Evolutionary conservation across 805 yeast genomes (phyloP).

Genomic region (Scheffersomyces lignosus): DNA sequence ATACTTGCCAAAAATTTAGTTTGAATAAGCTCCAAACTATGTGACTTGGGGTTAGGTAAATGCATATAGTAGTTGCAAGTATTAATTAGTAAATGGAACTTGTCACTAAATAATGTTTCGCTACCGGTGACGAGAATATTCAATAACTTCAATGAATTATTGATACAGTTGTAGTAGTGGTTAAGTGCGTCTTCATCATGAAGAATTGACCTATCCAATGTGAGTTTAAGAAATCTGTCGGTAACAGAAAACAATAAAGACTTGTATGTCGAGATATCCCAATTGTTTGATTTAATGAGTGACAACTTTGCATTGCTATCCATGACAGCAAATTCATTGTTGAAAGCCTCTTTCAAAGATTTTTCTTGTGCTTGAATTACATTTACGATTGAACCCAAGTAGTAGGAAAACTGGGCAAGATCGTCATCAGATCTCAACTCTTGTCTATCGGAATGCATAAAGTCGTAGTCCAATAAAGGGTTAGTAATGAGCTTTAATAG

Average conservation of each 20-base stretch:
- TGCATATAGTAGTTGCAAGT: slow-evolving; percentile 25
- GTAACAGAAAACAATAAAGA: slow-evolving; percentile 50
- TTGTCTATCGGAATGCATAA: slow-evolving; percentile 27
- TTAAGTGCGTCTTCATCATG: slow-evolving; percentile 15
- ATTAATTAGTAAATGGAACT: slow-evolving; percentile 43
- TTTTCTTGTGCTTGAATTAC: slow-evolving; percentile 50
- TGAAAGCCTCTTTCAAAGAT: slow-evolving; percentile 47
- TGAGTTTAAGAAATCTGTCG: slow-evolving; percentile 44
- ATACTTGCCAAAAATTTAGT: slow-evolving; percentile 27
- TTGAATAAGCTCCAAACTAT: slow-evolving; percentile 29
- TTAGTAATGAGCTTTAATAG: slow-evolving; percentile 59
- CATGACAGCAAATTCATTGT: slow-evolving; percentile 58
- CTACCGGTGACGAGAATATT: slow-evolving; percentile 52
- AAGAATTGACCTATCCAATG: slow-evolving; percentile 16
- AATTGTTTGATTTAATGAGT: slow-evolving; percentile 40
- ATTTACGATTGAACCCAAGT: slow-evolving; percentile 51
- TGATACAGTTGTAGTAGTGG: slow-evolving; percentile 28
- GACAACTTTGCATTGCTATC: slow-evolving; percentile 45
- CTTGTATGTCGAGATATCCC: slow-evolving; percentile 63
- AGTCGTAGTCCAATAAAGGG: slow-evolving; percentile 47
- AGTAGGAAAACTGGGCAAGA: slow-evolving; percentile 60
- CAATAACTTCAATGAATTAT: slow-evolving; percentile 44
- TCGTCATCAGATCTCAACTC: slow-evolving; percentile 53
- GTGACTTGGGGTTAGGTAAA: slow-evolving; percentile 7
- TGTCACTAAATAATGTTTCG: slow-evolving; percentile 51